Percentiles rank a stretch among this genome's conserved stretches.
Evolutionary conservation across 2,329 filamentous ascomycete genomes (phyloP).

Genomic region (Aureobasidium pullulans): DNA sequence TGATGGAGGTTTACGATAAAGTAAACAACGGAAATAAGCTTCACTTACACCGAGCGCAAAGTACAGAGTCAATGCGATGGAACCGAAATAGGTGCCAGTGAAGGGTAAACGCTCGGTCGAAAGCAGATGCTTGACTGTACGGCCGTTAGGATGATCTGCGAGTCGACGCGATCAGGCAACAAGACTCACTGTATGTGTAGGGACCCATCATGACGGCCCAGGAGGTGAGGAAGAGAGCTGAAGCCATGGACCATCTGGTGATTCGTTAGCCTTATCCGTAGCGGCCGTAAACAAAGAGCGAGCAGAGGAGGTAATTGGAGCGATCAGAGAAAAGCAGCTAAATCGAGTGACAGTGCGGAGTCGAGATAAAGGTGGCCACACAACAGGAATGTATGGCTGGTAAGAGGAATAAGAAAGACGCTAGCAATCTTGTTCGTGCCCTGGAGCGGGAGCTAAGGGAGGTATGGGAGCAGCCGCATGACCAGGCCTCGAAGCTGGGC

Average conservation of each 20-base stretch:
- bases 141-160: slow-evolving; percentile 2
- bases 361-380: slow-evolving; percentile 5
- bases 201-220: slow-evolving; percentile 95
- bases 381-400: slow-evolving; percentile 14
- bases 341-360: slow-evolving; percentile 10
- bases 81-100: slow-evolving; percentile 90
- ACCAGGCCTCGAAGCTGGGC: slow-evolving; percentile 14
- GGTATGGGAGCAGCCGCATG: slow-evolving; percentile 19
- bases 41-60: slow-evolving; percentile 83
- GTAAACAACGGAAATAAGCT: slow-evolving; percentile 10
- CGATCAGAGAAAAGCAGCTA: slow-evolving; percentile 11
- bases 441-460: slow-evolving; percentile 17
- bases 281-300: slow-evolving; percentile 14
- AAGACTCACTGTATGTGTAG: slow-evolving; percentile 56
- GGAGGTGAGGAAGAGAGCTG: slow-evolving; percentile 78
- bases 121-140: slow-evolving; percentile 63
- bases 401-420: slow-evolving; percentile 5
- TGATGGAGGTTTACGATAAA: slow-evolving; percentile 9
- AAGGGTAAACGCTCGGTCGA: slow-evolving; percentile 84
- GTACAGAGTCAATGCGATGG: slow-evolving; percentile 81
- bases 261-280: slow-evolving; percentile 28
- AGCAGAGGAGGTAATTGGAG: slow-evolving; percentile 4
- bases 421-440: slow-evolving; percentile 13
- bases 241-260: slow-evolving; percentile 87
- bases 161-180: not conserved